Base-by-base conservation (phyloP, 106 monocot species). In the Agapanthus africanus region DNA sequence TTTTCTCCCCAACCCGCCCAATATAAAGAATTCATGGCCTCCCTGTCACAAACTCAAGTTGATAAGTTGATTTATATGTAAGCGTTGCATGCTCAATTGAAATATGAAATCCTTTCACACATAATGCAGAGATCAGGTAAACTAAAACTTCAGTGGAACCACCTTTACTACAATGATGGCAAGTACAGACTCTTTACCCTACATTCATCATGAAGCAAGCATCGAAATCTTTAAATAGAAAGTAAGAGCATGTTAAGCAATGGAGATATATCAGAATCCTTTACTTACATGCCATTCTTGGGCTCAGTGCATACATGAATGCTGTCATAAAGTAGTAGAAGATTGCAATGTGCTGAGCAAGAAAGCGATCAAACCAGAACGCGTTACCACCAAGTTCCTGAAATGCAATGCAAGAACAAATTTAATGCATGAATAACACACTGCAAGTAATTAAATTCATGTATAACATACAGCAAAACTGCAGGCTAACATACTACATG, bases 241-340 rank as follows among this genome's bases (percentile, higher is more conserved):
- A 11, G 9, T 7, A 57, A 7, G 31, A 31, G 16, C 16, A 33
- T 18, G 15, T 6, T 32, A 59, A 59, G 30, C 1, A 59, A 6
- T 59, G 33, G 15, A 59, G 33, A 59, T 31, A 59, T 3, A n/a
- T 59, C 13, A 33, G 13, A 59, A 27, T 13, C 10, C n/a, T 37
- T 11, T 67, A 90, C 99, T 83, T 68, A 99, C 99, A 99, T 75
- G 99, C 99, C 99, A 99, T 99, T 87, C 99, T 78, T 44, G 99
- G 99, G 79, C 99, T 99, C 46, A 99, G 42, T 56, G 74, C 65
- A 76, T 99, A 99, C 93, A 99, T 92, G 66, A 79, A 73, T 70
- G 80, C 99, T 13, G 85, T 85, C 93, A 90, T 87, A 73, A 99
- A 99, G 73, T 93, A 99, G 72, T 99, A 99, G 57, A 99, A 72